Evolutionary conservation across 352 stramenopile genomes (phyloP).

Genomic region (Phytophthora lateralis): DNA sequence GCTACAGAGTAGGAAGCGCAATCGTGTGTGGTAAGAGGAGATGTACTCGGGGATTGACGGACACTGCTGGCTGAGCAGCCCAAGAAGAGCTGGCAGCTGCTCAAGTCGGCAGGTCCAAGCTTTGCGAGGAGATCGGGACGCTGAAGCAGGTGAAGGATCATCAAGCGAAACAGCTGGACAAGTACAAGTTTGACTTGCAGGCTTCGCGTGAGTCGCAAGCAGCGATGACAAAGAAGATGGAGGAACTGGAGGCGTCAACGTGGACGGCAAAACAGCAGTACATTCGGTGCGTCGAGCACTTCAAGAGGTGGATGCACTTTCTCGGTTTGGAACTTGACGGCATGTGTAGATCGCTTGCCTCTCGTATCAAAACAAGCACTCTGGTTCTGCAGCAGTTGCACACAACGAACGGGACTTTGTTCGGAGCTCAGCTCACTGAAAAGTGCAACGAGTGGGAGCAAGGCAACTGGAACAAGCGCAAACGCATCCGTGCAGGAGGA

Average conservation of each 20-base stretch:
- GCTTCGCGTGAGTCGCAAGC: slow-evolving; percentile 52
- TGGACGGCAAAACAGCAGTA: slow-evolving; percentile 60
- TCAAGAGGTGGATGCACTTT: not conserved
- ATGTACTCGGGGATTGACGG: not conserved
- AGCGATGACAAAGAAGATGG: slow-evolving; percentile 52
- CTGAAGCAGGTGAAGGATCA: slow-evolving; percentile 57
- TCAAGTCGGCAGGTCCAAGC: slow-evolving; percentile 47
- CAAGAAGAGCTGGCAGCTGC: slow-evolving; percentile 60
- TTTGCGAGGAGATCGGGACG: slow-evolving; percentile 65
- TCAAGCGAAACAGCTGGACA: slow-evolving; percentile 46
- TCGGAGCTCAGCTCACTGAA: slow-evolving; percentile 27
- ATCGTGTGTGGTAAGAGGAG: not conserved
- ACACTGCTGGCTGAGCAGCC: slow-evolving; percentile 24
- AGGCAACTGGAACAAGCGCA: slow-evolving; percentile 48
- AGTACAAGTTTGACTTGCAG: slow-evolving; percentile 52
- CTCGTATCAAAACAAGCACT: slow-evolving; percentile 54
- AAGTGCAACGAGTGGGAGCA: slow-evolving; percentile 39
- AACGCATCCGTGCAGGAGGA: slow-evolving; percentile 30
- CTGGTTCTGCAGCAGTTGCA: slow-evolving; percentile 56
- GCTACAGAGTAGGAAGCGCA: slow-evolving; percentile 34
- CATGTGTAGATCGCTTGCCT: slow-evolving; percentile 57
- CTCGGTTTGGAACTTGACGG: not conserved
- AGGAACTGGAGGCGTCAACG: slow-evolving; percentile 41
- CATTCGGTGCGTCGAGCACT: slow-evolving; percentile 40
- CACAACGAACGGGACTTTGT: slow-evolving; percentile 20